A percentile compares a stretch with the other conserved stretches of the same genome.
phyloP scores from a whole-genome alignment of 73 alveolate species.

The Symbiodinium natans region DNA sequence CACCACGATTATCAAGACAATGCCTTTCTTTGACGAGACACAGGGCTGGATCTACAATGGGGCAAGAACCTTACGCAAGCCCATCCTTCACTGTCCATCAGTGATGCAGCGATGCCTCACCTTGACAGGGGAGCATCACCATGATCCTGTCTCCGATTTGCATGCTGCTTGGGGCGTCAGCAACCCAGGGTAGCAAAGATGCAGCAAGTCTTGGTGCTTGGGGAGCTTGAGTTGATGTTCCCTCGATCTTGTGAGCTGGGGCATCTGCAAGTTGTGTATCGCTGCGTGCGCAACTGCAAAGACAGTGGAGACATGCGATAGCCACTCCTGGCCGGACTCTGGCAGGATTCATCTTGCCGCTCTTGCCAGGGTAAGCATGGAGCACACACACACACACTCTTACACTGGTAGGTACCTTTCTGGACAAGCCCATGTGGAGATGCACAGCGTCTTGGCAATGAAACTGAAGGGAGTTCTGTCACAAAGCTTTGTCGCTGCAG shows the following conservation, averaged over 20 bases:
- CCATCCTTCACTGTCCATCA: not conserved
- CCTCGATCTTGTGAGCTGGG: not conserved
- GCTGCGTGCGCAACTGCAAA: not conserved
- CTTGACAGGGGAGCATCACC: constrained; percentile 39
- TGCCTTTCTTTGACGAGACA: constrained; percentile 52
- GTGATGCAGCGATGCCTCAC: no score
- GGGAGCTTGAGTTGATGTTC: not conserved
- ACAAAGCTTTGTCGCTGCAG: not conserved
- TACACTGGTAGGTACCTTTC: constrained; percentile 28
- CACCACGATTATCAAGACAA: constrained; percentile 59
- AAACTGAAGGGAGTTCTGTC: not conserved
- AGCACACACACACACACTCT: not conserved
- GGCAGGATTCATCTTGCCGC: not conserved
- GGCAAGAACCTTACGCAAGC: not conserved
- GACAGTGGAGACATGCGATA: not conserved
- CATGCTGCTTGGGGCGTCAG: constrained; percentile 71
- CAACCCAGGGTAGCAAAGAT: not conserved
- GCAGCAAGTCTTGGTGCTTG: no score
- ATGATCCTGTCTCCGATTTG: constrained; percentile 58
- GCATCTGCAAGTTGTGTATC: not conserved
- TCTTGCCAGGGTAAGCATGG: not conserved
- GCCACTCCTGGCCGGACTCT: not conserved
- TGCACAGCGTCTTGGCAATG: constrained; percentile 6
- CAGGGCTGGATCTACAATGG: constrained; percentile 39
- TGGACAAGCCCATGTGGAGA: constrained; percentile 81